These are phyloP conservation scores for Cryptococcus hybrid DNA, from an alignment of 1,284 basidiomycete genomes.

Conservation along the genomic window DNA sequence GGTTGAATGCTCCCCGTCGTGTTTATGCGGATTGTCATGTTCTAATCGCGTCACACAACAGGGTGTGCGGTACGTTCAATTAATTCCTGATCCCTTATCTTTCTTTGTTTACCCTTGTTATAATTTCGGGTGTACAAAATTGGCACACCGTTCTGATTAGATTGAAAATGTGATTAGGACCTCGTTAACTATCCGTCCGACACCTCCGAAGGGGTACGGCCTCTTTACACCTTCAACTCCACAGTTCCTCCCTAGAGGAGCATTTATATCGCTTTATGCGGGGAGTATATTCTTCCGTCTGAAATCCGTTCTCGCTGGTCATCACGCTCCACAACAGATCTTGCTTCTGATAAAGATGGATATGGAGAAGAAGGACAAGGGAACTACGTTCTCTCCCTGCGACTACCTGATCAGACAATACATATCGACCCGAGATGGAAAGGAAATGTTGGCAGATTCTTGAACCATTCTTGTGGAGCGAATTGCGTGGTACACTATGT, in stretches of 20 bases:
- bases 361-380: conserved; percentile 10
- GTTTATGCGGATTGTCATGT: conserved; percentile 20
- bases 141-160: too few relatives aligned
- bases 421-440: conserved; percentile 33
- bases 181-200: conserved; percentile 9
- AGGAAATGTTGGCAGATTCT: conserved; percentile 32
- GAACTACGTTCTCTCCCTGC: conserved; percentile 34
- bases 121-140: too few relatives aligned
- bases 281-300: conserved; percentile 27
- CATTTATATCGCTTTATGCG: conserved; percentile 34
- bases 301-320: conserved; percentile 27
- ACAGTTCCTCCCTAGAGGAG: conserved; percentile 10
- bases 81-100: too few relatives aligned
- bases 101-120: too few relatives aligned
- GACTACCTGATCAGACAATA: conserved; percentile 10
- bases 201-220: conserved; percentile 13
- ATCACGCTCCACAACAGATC: not conserved
- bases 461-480: conserved; percentile 38
- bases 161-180: too few relatives aligned
- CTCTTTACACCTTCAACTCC: conserved; percentile 11
- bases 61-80: conserved; percentile 23
- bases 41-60: conserved; percentile 26
- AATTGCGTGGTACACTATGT: conserved; percentile 32
- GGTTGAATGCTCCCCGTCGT: conserved; percentile 26
- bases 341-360: too few relatives aligned